Evolutionary conservation across 305 asterid genomes (phyloP).

Genomic region (Salvia sclarea): DNA sequence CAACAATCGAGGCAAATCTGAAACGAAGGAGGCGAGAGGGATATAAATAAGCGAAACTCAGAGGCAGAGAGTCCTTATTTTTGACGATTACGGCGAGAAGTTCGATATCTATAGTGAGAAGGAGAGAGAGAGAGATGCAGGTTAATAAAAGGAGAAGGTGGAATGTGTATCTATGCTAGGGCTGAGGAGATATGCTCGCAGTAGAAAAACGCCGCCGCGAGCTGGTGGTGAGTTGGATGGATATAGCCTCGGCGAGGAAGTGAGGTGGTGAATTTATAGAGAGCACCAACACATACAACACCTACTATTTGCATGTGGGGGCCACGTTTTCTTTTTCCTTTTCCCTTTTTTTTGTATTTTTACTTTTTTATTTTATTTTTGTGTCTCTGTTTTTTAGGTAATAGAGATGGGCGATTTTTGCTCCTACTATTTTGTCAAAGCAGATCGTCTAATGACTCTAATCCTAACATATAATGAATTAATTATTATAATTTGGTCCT

Average conservation of each 20-base stretch:
- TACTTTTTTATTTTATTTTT: background rate
- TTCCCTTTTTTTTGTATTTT: background rate
- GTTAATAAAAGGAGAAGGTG: background rate
- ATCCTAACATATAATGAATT: no score
- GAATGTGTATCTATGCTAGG: background rate
- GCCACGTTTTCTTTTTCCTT: background rate
- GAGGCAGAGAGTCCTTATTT: constrained; percentile 23
- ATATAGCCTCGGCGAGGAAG: constrained; percentile 22
- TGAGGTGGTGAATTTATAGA: constrained; percentile 49
- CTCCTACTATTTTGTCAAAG: background rate
- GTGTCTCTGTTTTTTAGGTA: background rate
- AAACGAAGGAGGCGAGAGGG: background rate
- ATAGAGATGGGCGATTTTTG: background rate
- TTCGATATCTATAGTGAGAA: constrained; percentile 4
- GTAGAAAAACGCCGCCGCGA: constrained; percentile 43
- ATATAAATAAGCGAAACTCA: background rate
- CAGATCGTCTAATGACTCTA: background rate
- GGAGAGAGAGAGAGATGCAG: background rate
- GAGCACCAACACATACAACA: constrained; percentile 24
- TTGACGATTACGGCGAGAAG: constrained; percentile 32
- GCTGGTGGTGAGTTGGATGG: constrained; percentile 31
- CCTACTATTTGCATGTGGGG: constrained; percentile 25
- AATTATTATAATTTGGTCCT: background rate
- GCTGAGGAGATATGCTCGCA: constrained; percentile 23
- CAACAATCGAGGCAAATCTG: background rate